phyloP scores from a whole-genome alignment of 129 eudicot species.

The Flaveria brownii region DNA sequence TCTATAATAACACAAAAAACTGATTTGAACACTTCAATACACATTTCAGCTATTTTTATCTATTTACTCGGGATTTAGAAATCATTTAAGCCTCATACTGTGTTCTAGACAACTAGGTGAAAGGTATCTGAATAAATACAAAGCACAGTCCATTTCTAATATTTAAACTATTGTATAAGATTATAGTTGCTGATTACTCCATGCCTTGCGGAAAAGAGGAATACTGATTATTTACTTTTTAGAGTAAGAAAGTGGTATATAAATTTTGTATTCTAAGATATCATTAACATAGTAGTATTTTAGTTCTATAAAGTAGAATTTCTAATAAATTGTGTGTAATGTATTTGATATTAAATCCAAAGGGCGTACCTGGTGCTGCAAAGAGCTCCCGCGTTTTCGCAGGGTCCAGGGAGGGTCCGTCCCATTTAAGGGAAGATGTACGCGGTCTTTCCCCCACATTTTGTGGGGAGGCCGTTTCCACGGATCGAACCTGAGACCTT shows the following conservation, averaged over 20 bases:
- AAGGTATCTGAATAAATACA: background rate
- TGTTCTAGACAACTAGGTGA: background rate
- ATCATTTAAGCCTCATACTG: constrained; percentile 1
- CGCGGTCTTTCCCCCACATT: no score
- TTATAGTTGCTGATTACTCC: background rate
- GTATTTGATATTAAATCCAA: no score
- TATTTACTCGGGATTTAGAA: constrained; percentile 3
- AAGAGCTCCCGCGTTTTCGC: no score
- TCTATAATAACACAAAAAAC: background rate
- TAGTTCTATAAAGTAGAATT: background rate
- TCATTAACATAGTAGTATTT: background rate
- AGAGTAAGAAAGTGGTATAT: background rate
- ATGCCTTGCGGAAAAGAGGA: background rate
- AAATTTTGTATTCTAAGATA: background rate
- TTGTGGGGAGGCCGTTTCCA: no score
- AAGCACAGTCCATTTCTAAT: background rate
- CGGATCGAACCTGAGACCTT: no score
- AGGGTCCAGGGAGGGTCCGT: no score
- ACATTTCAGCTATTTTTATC: constrained; percentile 2
- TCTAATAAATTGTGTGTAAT: background rate
- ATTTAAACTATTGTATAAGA: background rate
- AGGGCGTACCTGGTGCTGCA: no score
- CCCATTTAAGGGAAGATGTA: no score
- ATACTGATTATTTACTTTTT: background rate
- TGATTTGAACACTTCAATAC: background rate